These are phyloP conservation scores for Wickerhamiella kurtzmanii DNA, from an alignment of 805 yeast genomes.

Conservation along the genomic window DNA sequence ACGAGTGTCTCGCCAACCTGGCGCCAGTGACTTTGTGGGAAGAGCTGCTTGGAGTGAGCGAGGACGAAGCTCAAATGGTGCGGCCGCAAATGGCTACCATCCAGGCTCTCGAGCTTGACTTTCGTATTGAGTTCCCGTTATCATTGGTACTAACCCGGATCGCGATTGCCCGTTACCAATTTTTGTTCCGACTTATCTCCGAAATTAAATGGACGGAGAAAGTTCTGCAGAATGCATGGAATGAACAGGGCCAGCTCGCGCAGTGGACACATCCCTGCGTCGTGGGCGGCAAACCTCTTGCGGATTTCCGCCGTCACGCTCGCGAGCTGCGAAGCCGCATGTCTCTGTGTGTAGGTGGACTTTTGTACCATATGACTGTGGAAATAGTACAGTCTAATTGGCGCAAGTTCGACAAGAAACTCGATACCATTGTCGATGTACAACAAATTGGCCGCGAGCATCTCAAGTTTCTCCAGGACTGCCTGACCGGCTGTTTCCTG, in stretches of 20 bases:
- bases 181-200: conserved; percentile 58
- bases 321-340: conserved; percentile 32
- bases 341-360: conserved; percentile 42
- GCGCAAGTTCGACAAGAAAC: conserved; percentile 27
- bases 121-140: conserved; percentile 66
- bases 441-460: conserved; percentile 35
- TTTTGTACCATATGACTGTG: conserved; percentile 41
- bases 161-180: conserved; percentile 62
- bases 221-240: conserved; percentile 55
- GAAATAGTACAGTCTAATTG: conserved; percentile 50
- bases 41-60: conserved; percentile 20
- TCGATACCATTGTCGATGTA: conserved; percentile 27
- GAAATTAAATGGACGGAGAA: conserved; percentile 50
- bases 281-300: conserved; percentile 27
- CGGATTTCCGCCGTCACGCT: conserved; percentile 33
- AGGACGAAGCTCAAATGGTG: conserved; percentile 1
- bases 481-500: conserved; percentile 52
- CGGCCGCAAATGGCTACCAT: not conserved
- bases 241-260: conserved; percentile 46
- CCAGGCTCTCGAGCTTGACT: conserved; percentile 29
- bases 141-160: conserved; percentile 62
- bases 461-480: conserved; percentile 46
- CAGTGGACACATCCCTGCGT: conserved; percentile 50
- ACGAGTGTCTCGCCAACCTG: conserved; percentile 24
- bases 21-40: conserved; percentile 25